Evolutionary conservation across 2,329 filamentous ascomycete genomes (phyloP), one percentile per base, ranked within the genome.

Genomic region (Xylariaceae sp.): DNA sequence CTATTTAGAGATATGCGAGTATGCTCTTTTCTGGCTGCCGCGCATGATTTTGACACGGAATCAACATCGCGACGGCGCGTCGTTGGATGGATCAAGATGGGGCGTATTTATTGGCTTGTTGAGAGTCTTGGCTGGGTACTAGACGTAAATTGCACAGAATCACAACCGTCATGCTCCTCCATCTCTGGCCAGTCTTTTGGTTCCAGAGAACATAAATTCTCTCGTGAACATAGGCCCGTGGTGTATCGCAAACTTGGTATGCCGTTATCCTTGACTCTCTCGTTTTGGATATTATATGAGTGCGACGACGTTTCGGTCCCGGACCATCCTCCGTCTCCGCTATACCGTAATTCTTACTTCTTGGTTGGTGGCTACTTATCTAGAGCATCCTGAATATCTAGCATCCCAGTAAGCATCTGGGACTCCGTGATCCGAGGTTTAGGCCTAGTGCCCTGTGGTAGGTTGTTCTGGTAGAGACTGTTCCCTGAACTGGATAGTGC

Each of bases 1-100:
- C 17, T 11, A 31, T 40, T 17, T 33, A 16, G 34, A 50, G 34
- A 17, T 33, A 40, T 23, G 4, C 24, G 6, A 33, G 6, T 40
- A 40, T 40, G 34, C 47, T 14, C 23, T 50, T 40, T 40, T 24
- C 36, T 50, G 47, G 47, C 47, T 50, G 36, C 47, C 47, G 24
- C 47, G 24, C 16, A 23, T 50, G 47, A 16, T 40, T 7, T 39
- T 48, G 21, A 5, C 46, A 36, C 33, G 46, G 46, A 4, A 49
- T 39, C 46, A 28, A 29, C 16, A 14, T 29, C 23, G 16, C 23
- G 33, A 39, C 16, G 12, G 46, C 16, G 17, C 23, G 33, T 19
- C 34, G 12, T 28, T 29, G 34, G 33, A 31, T 39, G 33, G 24
- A 29, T 24, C 33, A 21, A 49, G 33, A 49, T 28, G 46, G 46